Evolutionary conservation across 495 filamentous ascomycete genomes (phyloP), one percentile per base, ranked within the genome.

Genomic region (Bryoglossum gracile): DNA sequence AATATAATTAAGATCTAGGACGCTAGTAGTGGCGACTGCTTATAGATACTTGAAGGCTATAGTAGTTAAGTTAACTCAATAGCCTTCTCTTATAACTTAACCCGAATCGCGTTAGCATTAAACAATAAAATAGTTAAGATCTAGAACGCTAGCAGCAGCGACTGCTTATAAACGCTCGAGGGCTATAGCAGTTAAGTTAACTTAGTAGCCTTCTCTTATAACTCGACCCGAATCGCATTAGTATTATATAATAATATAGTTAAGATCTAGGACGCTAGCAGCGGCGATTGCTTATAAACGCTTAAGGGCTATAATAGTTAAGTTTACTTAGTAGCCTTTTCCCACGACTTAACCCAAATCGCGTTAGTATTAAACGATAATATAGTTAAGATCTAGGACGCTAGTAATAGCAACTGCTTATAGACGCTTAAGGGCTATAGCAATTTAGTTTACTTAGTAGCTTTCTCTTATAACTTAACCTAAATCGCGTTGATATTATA

Each of bases 171-270:
- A 30, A 57, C 48, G 45, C 53, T 62, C 16, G 42, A 53, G 33
- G 55, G 52, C 49, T 59, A 67, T 56, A 43, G 46, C 14, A 4
- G 13, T 21, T 28, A 0, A 11, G 53, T 66, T 30, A 35, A 3
- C 39, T 57, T 26, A 44, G 56, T 36, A 4, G 34, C 34, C 3
- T 36, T 36, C 34, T 36, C 34, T 4, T 13, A 4, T 3, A 25
- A 43, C 16, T 48, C 46, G 34, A 47, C 42, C n/a, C 46, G 47
- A 14, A 11, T 70, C 6, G 67, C 64, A 8, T 68, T 63, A 8
- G 61, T 49, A 33, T 65, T 61, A 21, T 1, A 8, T 10, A 64
- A 70, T 43, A 18, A 45, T 1, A 68, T 59, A 8, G 43, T 72
- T 11, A 44, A 53, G 51, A 57, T 70, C 34, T 36, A 25, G n/a